Base-by-base conservation (phyloP, 345 rosid genomes). In the Eutrema yunnanense region DNA sequence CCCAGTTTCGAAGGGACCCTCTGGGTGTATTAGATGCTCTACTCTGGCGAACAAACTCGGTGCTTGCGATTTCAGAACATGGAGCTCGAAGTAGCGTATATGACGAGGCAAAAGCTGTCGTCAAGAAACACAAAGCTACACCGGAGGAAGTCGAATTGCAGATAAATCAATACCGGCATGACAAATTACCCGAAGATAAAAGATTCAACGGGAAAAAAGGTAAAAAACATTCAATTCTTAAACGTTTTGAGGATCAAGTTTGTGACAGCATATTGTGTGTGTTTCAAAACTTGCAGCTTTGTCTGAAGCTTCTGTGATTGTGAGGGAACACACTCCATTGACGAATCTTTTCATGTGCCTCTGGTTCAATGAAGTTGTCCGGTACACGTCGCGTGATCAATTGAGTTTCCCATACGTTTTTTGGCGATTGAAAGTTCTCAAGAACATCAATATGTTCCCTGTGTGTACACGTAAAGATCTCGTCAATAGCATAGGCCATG, bases 311-410 rank as follows among this genome's bases (percentile, higher is more conserved):
- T 94, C 97, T 4, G 88, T 94, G 54, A 94, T 94, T 32, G 95
- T 87, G 78, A 84, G 98, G 82, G 83, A 94, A 82, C 95, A 94
- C 71, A 79, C 88, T 6, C 90, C 93, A 8, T 19, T 89, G 63
- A 84, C 84, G 13, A 87, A 94, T 76, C 72, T 91, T 49, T 85
- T 94, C 29, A 88, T 88, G 96, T 94, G 98, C 87, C 87, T 89
- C n/a, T 94, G 97, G 98, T 91, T 91, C 79, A 88, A 94, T 51
- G 98, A 94, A 81, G 98, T 88, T 3, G 97, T 91, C 16, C 90
- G 93, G 10, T 94, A 80, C 81, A 94, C 97, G 3, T 91, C 98
- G 4, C 85, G 98, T 43, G 98, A 94, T 79, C 98, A 94, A 48
- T 81, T 94, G 64, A 94, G 98, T 75, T 94, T 91, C 79, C 98